Evolutionary conservation across 768 basidiomycete genomes (phyloP), one percentile per base, ranked within the genome.

Genomic region (Sporobolomyces pararoseus): DNA sequence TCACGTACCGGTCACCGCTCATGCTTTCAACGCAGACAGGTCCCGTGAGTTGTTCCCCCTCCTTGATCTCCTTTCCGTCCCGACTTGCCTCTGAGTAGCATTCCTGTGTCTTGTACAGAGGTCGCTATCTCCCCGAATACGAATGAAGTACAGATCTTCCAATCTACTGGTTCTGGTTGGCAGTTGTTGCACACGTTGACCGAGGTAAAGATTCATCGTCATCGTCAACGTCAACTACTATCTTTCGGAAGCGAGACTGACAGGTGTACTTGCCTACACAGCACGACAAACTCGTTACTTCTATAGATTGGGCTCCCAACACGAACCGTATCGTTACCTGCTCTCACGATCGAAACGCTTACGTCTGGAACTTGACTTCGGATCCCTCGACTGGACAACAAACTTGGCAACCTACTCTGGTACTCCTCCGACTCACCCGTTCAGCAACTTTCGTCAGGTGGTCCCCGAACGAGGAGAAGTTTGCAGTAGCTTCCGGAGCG

Each of bases 311-410:
- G 96, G 96, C 94, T 17, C 93, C 94, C 23, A 85, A 86, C 75
- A 92, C 96, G 54, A 97, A 98, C 81, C 89, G 91, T 52, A 95
- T 99, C 81, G 95, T 99, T 31, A 98, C 96, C 17, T 91, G 92
- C 75, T 95, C 94, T n/a, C 95, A 99, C 79, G 96, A 99, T 79
- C 84, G 96, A 63, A 99, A 99, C 78, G 95, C 96, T 44, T 99
- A 99, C 77, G 96, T 99, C 37, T 99, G 96, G 96, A 88, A 91
- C 63, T 87, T 89, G 78, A 85, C 85, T 13, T 83, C 85, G 34
- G 89, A 93, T 75, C 83, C 87, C 1, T 82, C 84, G 66, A 89
- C 89, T 0, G 90, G 90, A 9, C 84, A 82, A 52, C 78, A 84
- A 60, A 77, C 85, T 63, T 99, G 96, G 96, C 93, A 94, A 81